Base-by-base conservation (phyloP, 2,329 filamentous ascomycete genomes). In the Cladophialophora psammophila region DNA sequence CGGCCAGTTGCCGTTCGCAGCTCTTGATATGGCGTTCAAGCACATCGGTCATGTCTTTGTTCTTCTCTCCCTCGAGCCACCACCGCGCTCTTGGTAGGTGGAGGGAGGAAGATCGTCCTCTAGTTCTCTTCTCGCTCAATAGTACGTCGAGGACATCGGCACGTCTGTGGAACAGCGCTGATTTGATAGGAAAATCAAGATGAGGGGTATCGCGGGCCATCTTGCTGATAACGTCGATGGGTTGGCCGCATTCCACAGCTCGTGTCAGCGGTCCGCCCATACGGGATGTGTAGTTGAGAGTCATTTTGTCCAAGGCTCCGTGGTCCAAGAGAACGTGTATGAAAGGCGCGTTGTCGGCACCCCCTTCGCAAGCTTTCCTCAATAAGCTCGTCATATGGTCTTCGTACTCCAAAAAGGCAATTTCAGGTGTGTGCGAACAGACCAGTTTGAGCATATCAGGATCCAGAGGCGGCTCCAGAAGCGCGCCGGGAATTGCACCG, bases 261-360 rank as follows among this genome's bases (percentile, higher is more conserved):
- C 52, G 52, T 10, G 52, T 54, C 52, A 54, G 52, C 52, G 52
- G 52, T 34, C 52, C 52, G 52, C 52, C 52, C 26, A 54, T 54
- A 34, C 52, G 26, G 26, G 26, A 26, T 3, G 26, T 26, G 26
- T 3, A 54, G 18, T 31, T 32, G 52, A 31, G 26, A 12, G 52
- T 32, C 52, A 32, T 54, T 54, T 54, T 31, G 7, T 31, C 7
- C 18, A 54, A 54, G n/a, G 52, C 52, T 54, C 52, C 52, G 52
- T 54, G 52, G 52, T 54, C 52, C 52, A 54, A 54, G 52, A 54
- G 52, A 26, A 54, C 52, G 52, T 54, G 52, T 10, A 54, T 54
- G 18, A 54, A 32, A 26, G 52, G 52, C 52, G 26, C 52, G 26
- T 34, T 54, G 52, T 54, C 52, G 26, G 52, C 52, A 32, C 26